Conservation (phyloP, 805 yeast genomes). For the Yarrowia sp. region DNA sequence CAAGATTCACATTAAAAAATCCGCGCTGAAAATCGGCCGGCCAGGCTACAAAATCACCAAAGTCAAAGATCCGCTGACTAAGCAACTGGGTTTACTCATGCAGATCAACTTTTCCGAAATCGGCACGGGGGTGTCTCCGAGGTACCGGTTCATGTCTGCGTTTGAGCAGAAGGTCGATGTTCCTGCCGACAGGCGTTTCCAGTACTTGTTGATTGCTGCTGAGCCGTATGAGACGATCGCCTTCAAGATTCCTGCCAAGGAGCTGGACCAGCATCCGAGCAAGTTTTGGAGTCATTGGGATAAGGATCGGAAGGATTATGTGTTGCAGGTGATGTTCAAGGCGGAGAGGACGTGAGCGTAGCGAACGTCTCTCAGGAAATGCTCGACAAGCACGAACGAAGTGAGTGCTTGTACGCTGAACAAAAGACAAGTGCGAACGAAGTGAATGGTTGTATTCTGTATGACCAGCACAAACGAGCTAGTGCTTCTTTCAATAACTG, state of each 20-base stretch:
- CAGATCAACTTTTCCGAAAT: constrained; percentile 64
- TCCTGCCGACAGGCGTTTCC: constrained; percentile 57
- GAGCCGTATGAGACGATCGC: constrained; percentile 89
- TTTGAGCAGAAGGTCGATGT: constrained; percentile 68
- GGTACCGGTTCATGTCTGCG: constrained; percentile 76
- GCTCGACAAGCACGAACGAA: no score
- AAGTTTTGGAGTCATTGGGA: constrained; percentile 78
- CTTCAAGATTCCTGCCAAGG: constrained; percentile 70
- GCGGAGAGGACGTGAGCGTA: background rate
- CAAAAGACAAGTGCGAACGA: no score
- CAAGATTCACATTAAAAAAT: constrained; percentile 52
- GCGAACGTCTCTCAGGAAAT: no score
- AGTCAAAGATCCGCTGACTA: constrained; percentile 66
- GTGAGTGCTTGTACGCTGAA: no score
- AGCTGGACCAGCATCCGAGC: constrained; percentile 53
- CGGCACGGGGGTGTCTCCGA: constrained; percentile 58
- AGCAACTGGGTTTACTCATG: constrained; percentile 69
- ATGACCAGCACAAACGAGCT: no score
- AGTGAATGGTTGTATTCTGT: no score
- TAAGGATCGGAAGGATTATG: constrained; percentile 68
- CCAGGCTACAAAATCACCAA: constrained; percentile 76
- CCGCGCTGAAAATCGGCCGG: constrained; percentile 67
- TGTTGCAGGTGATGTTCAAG: constrained; percentile 67
- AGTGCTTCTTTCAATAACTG: no score
- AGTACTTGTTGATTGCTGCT: constrained; percentile 79